Evolutionary conservation across 73 alveolate species (phyloP).

Genomic region (Effrenium voratum): DNA sequence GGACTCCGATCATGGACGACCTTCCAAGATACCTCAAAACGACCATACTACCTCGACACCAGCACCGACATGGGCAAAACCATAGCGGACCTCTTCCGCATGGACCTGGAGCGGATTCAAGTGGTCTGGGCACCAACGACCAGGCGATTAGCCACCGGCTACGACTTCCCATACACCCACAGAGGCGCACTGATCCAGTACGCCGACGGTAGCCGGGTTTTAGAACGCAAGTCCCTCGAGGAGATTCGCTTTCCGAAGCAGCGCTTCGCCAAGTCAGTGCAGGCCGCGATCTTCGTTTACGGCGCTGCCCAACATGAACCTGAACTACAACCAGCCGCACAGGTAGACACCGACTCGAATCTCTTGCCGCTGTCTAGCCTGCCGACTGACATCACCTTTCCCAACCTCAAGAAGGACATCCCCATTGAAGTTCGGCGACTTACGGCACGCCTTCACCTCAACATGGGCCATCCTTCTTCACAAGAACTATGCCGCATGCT

Average conservation of each 20-base stretch:
- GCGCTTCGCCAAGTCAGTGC: conserved; percentile 13
- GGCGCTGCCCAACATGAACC: not conserved
- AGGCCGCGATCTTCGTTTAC: not conserved
- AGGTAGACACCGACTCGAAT: not conserved
- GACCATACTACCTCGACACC: not conserved
- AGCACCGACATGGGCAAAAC: not conserved
- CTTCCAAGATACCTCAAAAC: not conserved
- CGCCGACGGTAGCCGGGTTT: not conserved
- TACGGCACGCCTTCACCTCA: conserved; percentile 8
- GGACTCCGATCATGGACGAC: not conserved
- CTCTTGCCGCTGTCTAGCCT: not conserved
- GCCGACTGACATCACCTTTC: conserved; percentile 19
- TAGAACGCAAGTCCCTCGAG: not conserved
- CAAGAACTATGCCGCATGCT: not conserved
- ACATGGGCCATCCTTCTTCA: conserved; percentile 54
- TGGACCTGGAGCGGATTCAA: not conserved
- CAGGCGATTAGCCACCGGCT: not conserved
- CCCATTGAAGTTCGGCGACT: not conserved
- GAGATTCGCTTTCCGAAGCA: not conserved
- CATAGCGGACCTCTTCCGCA: not conserved
- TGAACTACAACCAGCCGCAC: not conserved
- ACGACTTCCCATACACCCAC: not conserved
- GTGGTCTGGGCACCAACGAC: not conserved
- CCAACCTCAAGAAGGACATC: not conserved
- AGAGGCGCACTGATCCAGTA: not conserved